Percentiles rank a stretch among this genome's conserved stretches.
Conservation (phyloP, 306 rosid genomes). For the Vigna unguiculata region DNA sequence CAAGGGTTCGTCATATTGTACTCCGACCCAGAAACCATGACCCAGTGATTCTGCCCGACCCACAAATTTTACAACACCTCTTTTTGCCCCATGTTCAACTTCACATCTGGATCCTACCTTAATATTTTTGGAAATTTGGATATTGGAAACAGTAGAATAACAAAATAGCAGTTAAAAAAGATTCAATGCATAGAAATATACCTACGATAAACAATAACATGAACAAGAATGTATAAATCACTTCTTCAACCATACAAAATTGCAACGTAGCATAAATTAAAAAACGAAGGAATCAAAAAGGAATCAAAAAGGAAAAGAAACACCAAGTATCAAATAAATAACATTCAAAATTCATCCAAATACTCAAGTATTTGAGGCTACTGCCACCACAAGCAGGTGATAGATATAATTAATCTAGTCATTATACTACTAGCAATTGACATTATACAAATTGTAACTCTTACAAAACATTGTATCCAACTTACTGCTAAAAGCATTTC, state of each 20-base stretch:
- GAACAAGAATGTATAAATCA: conserved; percentile 31
- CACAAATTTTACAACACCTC: conserved; percentile 80
- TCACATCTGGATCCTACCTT: conserved; percentile 95
- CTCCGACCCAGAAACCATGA: conserved; percentile 96
- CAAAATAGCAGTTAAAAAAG: conserved; percentile 10
- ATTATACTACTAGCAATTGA: not conserved
- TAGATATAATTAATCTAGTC: conserved; percentile 17
- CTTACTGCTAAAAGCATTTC: not conserved
- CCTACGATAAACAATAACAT: conserved; percentile 3
- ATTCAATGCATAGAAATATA: conserved; percentile 13
- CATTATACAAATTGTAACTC: conserved; percentile 6
- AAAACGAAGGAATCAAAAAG: not conserved
- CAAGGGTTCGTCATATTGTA: conserved; percentile 95
- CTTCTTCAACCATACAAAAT: not conserved
- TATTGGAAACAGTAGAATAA: conserved; percentile 13
- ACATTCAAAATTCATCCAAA: not conserved
- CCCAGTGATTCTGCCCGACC: conserved; percentile 83
- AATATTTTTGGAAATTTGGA: conserved; percentile 35
- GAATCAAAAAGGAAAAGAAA: not conserved
- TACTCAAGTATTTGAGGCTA: conserved; percentile 25
- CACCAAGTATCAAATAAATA: conserved; percentile 15
- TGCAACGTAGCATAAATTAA: not conserved
- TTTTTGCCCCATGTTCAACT: conserved; percentile 89
- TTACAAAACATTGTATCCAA: not conserved
- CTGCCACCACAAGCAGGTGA: not conserved